Base-by-base conservation (phyloP, 2,329 filamentous ascomycete species). In the Pyricularia grisea region DNA sequence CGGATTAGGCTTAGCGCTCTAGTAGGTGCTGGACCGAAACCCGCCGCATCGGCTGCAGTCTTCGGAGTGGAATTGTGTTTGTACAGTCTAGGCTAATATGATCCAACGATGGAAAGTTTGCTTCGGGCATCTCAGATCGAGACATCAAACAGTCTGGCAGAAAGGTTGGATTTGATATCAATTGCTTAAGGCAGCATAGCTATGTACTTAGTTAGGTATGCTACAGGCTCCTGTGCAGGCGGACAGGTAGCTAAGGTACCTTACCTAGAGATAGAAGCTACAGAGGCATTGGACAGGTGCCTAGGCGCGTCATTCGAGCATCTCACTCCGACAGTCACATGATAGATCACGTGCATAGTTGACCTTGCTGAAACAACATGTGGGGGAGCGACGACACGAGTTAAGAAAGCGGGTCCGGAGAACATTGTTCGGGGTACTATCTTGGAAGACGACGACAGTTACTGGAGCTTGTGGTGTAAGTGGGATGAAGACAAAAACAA, bases 351-450 rank as follows among this genome's bases (percentile, higher is more conserved):
- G 58, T 61, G 58, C 4, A n/a, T n/a, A n/a, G n/a, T 10, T 27
- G 12, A 12, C 58, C 58, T 61, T 61, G 58, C 23, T 61, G 58
- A 61, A 61, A 61, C 58, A 42, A 61, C 58, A 10, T 61, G 58
- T 27, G 58, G 58, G 58, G 58, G 25, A 27, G n/a, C 23, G 25
- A 61, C 58, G 58, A 61, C n/a, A 27, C 17, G 4, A 61, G 23
- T 61, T 61, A 61, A 61, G 58, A 61, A 61, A 61, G 58, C 58
- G 58, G 58, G 58, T 61, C 58, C 25, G 58, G 58, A 61, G 58
- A 61, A 61, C 25, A 25, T 17, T 25, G 25, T 25, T 61, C 25
- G 58, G 58, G 58, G 23, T 61, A 61, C 58, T 27, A 61, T 61
- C 58, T 61, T 61, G 58, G 58, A 61, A 61, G 58, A 5, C 58